phyloP scores from a whole-genome alignment of 345 rosid genomes.

The Citrus sp. region DNA sequence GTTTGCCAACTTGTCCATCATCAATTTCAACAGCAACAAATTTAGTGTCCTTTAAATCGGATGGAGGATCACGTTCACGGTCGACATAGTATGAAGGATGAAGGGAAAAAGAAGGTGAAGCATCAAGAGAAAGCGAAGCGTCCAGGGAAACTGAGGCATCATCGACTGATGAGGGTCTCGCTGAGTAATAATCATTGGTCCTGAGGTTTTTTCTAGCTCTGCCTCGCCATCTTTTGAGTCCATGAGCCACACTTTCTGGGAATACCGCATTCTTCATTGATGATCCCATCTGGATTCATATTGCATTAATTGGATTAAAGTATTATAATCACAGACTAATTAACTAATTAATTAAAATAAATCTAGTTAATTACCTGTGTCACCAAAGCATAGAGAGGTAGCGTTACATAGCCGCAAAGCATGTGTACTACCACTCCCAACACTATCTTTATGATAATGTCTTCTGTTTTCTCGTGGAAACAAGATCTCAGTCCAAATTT shows the following conservation, averaged over 20 bases:
- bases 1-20: conserved; percentile 3
- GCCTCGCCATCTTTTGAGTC: conserved; percentile 47
- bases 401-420: conserved; percentile 57
- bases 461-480: conserved; percentile 41
- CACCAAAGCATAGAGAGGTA: conserved; percentile 66
- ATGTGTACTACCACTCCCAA: conserved; percentile 45
- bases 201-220: conserved; percentile 36
- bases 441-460: conserved; percentile 41
- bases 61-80: neutral
- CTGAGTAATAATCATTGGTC: neutral
- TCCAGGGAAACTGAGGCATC: conserved; percentile 8
- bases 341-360: neutral
- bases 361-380: conserved; percentile 34
- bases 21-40: conserved; percentile 14
- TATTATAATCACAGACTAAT: neutral
- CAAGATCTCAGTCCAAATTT: conserved; percentile 57
- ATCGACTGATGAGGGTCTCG: neutral
- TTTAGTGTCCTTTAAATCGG: neutral
- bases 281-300: conserved; percentile 52
- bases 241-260: conserved; percentile 33
- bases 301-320: neutral
- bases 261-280: conserved; percentile 47
- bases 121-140: conserved; percentile 12
- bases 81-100: conserved; percentile 5
- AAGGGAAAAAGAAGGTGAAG: conserved; percentile 36